Evolutionary conservation across 1,139 yeast species (phyloP).

Genomic region (Kurtzmaniella natalensis): DNA sequence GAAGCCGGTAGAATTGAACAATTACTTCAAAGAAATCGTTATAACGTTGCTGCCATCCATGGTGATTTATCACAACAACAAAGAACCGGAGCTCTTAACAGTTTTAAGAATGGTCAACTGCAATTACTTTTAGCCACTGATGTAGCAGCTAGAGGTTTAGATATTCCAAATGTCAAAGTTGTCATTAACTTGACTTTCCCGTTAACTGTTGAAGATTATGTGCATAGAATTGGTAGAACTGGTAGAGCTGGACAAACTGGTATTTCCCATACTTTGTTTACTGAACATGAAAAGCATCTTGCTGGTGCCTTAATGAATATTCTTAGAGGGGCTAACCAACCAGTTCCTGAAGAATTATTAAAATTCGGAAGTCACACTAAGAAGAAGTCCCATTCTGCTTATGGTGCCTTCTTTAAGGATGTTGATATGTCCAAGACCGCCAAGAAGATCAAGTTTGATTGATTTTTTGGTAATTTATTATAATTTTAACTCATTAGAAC

Average conservation of each 20-base stretch:
- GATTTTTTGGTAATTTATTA: too few relatives aligned
- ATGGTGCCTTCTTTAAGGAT: constrained; percentile 94
- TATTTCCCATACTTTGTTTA: constrained; percentile 88
- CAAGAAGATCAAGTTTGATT: constrained; percentile 82
- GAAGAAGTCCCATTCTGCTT: constrained; percentile 93
- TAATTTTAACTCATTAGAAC: too few relatives aligned
- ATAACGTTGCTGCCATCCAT: constrained; percentile 85
- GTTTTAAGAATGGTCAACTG: constrained; percentile 78
- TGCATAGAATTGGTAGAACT: constrained; percentile 96
- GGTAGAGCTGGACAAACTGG: constrained; percentile 98
- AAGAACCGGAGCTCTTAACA: constrained; percentile 81
- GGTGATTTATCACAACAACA: constrained; percentile 94
- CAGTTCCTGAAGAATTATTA: constrained; percentile 92
- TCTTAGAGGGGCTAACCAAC: constrained; percentile 88
- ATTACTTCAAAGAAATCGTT: constrained; percentile 67
- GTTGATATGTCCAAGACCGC: constrained; percentile 86
- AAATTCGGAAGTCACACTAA: constrained; percentile 97
- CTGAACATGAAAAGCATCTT: constrained; percentile 94
- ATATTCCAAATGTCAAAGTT: constrained; percentile 94
- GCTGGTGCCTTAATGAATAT: constrained; percentile 94
- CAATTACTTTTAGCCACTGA: constrained; percentile 89
- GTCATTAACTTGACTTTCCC: constrained; percentile 97
- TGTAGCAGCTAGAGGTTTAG: constrained; percentile 98
- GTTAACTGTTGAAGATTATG: constrained; percentile 94
- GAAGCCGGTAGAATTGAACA: constrained; percentile 92